A percentile compares a stretch with the other conserved stretches of the same genome.
Conservation (phyloP, 306 rosid genomes). For the Cucurbita maxima region DNA sequence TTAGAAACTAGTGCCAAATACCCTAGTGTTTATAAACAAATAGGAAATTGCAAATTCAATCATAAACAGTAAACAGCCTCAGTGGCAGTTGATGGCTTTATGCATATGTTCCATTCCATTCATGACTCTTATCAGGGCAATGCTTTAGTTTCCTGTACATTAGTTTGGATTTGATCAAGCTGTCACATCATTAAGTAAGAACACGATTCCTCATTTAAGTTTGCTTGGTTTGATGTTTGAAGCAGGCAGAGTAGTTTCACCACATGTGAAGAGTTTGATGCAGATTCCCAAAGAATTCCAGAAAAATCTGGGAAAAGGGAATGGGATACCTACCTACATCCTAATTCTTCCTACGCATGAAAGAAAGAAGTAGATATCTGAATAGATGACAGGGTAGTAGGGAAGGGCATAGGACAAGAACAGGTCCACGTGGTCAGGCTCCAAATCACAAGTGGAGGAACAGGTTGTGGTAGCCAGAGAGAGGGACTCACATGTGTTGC, state of each 20-base stretch:
- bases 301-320: neutral
- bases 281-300: neutral
- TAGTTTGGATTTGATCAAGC: neutral
- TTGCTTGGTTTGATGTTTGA: neutral
- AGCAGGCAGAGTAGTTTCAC: neutral
- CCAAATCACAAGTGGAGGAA: neutral
- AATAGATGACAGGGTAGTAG: neutral
- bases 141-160: neutral
- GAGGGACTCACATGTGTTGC: neutral
- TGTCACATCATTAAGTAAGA: neutral
- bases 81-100: neutral
- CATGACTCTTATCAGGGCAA: neutral
- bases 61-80: neutral
- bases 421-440: neutral
- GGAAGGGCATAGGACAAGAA: neutral
- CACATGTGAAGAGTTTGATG: neutral
- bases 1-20: neutral
- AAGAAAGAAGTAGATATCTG: neutral
- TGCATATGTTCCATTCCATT: neutral
- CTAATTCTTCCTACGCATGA: slow-evolving; percentile 2
- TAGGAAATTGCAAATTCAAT: neutral
- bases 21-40: neutral
- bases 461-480: neutral
- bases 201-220: neutral
- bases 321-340: neutral